Evolutionary conservation across 176 grass and related monocot genomes (phyloP).

Genomic region (Avena atlantica): DNA sequence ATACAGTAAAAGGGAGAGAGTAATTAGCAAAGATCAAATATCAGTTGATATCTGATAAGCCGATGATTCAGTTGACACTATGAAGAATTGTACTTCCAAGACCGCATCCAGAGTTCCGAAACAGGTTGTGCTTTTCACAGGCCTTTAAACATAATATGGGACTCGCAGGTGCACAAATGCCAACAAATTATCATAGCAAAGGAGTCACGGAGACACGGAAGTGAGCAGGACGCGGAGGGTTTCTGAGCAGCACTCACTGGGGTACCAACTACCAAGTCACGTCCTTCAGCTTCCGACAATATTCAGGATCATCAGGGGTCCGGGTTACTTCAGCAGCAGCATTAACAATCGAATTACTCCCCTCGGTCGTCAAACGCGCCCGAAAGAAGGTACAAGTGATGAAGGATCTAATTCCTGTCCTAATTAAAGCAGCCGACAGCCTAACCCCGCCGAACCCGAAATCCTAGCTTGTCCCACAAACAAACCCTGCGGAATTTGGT

Average conservation of each 20-base stretch:
- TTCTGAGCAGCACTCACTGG: neutral
- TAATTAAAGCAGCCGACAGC: neutral
- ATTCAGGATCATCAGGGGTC: neutral
- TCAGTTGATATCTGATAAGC: neutral
- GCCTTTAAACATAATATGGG: neutral
- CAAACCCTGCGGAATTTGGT: neutral
- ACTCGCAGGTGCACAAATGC: neutral
- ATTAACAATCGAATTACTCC: neutral
- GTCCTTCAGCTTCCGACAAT: neutral
- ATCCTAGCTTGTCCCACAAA: conserved; percentile 7
- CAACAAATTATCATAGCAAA: neutral
- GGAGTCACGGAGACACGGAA: neutral
- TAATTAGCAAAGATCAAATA: neutral
- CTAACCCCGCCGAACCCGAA: neutral
- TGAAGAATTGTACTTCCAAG: neutral
- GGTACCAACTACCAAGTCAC: neutral
- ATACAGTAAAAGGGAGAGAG: neutral
- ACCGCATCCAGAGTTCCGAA: neutral
- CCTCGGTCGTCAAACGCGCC: neutral
- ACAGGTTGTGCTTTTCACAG: neutral
- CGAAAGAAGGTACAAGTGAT: neutral
- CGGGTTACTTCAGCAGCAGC: conserved; percentile 1
- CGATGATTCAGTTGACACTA: neutral
- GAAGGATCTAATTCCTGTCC: neutral
- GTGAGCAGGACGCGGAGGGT: neutral